Percentiles rank a stretch among this genome's conserved stretches.
Evolutionary conservation across 208 protist genomes (phyloP).

Genomic region (Trypanosoma melophagium): DNA sequence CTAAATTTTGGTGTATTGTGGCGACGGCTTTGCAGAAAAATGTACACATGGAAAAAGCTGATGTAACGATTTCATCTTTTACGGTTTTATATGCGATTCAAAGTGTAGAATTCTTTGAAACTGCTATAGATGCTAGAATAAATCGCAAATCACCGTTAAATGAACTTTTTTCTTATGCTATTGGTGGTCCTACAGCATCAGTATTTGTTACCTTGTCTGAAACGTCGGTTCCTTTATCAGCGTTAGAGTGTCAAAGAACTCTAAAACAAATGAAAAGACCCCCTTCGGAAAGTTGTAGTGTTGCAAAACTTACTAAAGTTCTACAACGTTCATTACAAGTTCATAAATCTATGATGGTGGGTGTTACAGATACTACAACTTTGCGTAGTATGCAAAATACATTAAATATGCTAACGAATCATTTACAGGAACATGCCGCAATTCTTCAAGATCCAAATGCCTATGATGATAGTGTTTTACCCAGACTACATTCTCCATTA

Average conservation of each 20-base stretch:
- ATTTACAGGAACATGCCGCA: too few species aligned
- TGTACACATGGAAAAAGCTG: background rate
- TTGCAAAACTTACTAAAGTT: background rate
- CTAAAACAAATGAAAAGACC: background rate
- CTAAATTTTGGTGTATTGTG: slow-evolving; percentile 6
- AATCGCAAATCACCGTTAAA: background rate
- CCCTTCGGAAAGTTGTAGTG: background rate
- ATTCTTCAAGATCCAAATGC: too few species aligned
- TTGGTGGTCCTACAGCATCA: background rate
- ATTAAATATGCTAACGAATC: too few species aligned
- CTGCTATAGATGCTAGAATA: background rate
- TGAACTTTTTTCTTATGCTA: background rate
- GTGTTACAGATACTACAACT: too few species aligned
- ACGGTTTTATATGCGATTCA: background rate
- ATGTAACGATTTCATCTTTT: slow-evolving; percentile 1
- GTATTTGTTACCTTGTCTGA: background rate
- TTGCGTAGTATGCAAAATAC: too few species aligned
- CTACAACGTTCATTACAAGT: background rate
- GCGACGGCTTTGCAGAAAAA: background rate
- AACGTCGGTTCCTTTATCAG: background rate
- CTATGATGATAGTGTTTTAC: too few species aligned
- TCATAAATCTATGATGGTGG: background rate
- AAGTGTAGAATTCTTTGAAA: slow-evolving; percentile 1
- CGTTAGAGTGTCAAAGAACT: background rate
- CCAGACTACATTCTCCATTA: too few species aligned